These are phyloP conservation scores for Metschnikowia similis DNA, from an alignment of 805 yeast species.

Conservation along the genomic window DNA sequence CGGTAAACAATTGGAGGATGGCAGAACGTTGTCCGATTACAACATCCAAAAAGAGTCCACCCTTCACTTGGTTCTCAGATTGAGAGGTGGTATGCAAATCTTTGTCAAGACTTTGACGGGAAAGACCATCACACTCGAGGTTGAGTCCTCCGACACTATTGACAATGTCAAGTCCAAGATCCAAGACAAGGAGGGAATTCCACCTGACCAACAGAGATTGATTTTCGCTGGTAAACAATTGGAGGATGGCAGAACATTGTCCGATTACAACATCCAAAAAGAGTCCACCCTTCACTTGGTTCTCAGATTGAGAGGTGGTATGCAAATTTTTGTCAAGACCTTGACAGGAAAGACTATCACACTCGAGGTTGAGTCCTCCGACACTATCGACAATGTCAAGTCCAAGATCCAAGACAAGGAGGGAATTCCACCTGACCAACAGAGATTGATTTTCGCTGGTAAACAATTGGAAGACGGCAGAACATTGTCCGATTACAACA, in stretches of 20 bases:
- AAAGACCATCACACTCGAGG: too few species aligned
- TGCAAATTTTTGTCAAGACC: slow-evolving; percentile 19
- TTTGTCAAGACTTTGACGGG: too few species aligned
- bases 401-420: too few species aligned
- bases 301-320: slow-evolving; percentile 96
- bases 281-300: slow-evolving; percentile 96
- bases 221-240: slow-evolving; percentile 92
- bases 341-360: too few species aligned
- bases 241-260: slow-evolving; percentile 92
- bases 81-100: slow-evolving; percentile 9
- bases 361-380: too few species aligned
- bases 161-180: too few species aligned
- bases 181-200: too few species aligned
- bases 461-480: slow-evolving; percentile 96
- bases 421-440: too few species aligned
- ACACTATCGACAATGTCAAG: too few species aligned
- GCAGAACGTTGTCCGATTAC: slow-evolving; percentile 33
- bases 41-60: slow-evolving; percentile 46
- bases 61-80: slow-evolving; percentile 19
- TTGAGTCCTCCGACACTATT: too few species aligned
- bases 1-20: slow-evolving; percentile 45
- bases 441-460: slow-evolving; percentile 64
- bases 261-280: slow-evolving; percentile 98
- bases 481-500: slow-evolving; percentile 95
- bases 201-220: too few species aligned